Evolutionary conservation across 352 stramenopile genomes (phyloP).

Genomic region (Hyaloperonospora brassicae): DNA sequence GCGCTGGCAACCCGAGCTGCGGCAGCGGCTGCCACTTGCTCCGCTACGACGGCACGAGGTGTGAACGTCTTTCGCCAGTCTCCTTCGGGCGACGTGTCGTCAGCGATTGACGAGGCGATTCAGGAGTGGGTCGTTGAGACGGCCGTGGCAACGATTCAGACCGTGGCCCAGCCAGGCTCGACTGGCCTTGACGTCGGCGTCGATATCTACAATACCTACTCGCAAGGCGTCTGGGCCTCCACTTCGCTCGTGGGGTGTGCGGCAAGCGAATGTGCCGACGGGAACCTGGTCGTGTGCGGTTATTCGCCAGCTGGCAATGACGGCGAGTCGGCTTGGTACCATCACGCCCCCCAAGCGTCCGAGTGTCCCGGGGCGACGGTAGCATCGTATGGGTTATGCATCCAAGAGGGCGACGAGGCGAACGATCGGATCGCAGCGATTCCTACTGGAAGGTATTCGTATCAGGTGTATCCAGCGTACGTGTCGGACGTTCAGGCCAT

Average conservation of each 20-base stretch:
- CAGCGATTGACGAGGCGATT: constrained; percentile 46
- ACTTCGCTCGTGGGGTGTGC: constrained; percentile 60
- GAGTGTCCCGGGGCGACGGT: constrained; percentile 44
- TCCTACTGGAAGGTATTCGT: constrained; percentile 41
- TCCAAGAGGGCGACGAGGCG: constrained; percentile 36
- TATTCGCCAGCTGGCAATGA: constrained; percentile 53
- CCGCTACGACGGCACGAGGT: constrained; percentile 26
- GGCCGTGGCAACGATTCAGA: constrained; percentile 38
- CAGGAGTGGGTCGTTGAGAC: constrained; percentile 52
- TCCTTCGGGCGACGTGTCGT: constrained; percentile 19
- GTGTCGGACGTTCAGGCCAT: constrained; percentile 44
- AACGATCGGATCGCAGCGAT: constrained; percentile 51
- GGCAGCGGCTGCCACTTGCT: constrained; percentile 31
- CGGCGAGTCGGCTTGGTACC: constrained; percentile 48
- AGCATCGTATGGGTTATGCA: constrained; percentile 37
- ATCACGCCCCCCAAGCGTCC: constrained; percentile 37
- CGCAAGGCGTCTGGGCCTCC: constrained; percentile 57
- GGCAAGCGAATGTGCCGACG: constrained; percentile 30
- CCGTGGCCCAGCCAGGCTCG: constrained; percentile 33
- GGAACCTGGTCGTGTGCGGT: constrained; percentile 48
- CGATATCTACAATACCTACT: constrained; percentile 66
- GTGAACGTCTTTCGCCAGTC: constrained; percentile 44
- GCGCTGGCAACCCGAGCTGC: constrained; percentile 34
- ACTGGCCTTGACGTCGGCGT: constrained; percentile 40
- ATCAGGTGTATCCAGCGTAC: constrained; percentile 52